These are phyloP conservation scores for Willaertia magna DNA, from an alignment of 208 protist species.

Conservation along the genomic window DNA sequence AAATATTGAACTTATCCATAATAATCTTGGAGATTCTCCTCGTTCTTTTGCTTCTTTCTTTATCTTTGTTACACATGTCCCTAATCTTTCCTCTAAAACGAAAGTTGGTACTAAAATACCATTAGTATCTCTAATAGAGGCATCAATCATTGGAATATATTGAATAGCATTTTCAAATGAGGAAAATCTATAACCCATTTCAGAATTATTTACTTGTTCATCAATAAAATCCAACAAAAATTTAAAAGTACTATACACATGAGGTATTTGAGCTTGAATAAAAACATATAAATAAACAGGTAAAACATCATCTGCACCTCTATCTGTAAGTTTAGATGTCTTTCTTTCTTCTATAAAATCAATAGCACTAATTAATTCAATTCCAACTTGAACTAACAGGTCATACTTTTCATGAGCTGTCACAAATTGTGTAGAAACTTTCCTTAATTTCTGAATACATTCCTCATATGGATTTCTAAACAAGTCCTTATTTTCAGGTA, in stretches of 20 bases:
- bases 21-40: background rate
- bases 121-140: background rate
- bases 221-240: constrained; percentile 5
- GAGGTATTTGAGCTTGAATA: background rate
- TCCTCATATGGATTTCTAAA: background rate
- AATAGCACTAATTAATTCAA: background rate
- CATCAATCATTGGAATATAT: background rate
- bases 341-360: background rate
- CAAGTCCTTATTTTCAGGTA: background rate
- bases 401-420: background rate
- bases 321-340: background rate
- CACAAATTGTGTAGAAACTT: background rate
- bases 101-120: background rate
- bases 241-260: background rate
- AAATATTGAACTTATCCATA: background rate
- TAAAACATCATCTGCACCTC: background rate
- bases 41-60: background rate
- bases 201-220: background rate
- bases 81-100: background rate
- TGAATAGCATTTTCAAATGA: background rate
- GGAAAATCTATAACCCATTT: background rate
- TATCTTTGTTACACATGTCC: background rate
- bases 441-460: background rate
- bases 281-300: constrained; percentile 1
- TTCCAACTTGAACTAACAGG: background rate